A percentile compares a stretch with the other conserved stretches of the same genome.
phyloP scores from a whole-genome alignment of 2,329 filamentous ascomycete genomes.

The Calonectria ilicicola region DNA sequence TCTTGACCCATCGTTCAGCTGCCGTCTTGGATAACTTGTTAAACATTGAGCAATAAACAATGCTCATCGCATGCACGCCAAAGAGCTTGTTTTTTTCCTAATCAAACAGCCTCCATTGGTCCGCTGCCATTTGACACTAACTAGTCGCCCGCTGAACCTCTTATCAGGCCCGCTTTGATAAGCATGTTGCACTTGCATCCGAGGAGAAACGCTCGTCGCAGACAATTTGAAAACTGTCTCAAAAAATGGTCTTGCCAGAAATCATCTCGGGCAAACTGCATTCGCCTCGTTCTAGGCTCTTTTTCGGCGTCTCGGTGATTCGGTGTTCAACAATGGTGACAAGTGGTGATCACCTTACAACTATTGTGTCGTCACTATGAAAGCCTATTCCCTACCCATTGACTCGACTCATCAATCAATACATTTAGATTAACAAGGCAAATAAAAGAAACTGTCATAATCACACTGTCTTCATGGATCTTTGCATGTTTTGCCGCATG shows the following conservation, averaged over 20 bases:
- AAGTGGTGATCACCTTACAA: neutral
- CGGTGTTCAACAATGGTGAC: neutral
- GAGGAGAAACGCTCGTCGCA: conserved; percentile 19
- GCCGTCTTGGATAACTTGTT: neutral
- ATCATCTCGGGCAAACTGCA: neutral
- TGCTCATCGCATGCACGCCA: neutral
- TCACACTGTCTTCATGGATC: conserved; percentile 21
- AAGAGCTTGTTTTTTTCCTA: neutral
- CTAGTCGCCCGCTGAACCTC: neutral
- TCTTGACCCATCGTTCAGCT: neutral
- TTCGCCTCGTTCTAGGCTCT: neutral
- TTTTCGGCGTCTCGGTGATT: neutral
- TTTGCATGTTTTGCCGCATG: conserved; percentile 39
- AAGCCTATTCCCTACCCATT: neutral
- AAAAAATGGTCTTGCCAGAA: neutral
- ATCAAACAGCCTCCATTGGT: neutral
- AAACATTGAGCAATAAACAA: neutral
- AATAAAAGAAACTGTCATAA: conserved; percentile 20
- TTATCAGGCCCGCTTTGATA: conserved; percentile 14
- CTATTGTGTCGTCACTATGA: neutral
- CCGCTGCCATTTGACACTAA: neutral
- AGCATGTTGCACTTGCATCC: conserved; percentile 10
- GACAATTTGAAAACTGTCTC: neutral
- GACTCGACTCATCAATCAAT: neutral
- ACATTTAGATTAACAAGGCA: neutral